phyloP scores from a whole-genome alignment of 306 rosid genomes.

The Citrullus amarus region DNA sequence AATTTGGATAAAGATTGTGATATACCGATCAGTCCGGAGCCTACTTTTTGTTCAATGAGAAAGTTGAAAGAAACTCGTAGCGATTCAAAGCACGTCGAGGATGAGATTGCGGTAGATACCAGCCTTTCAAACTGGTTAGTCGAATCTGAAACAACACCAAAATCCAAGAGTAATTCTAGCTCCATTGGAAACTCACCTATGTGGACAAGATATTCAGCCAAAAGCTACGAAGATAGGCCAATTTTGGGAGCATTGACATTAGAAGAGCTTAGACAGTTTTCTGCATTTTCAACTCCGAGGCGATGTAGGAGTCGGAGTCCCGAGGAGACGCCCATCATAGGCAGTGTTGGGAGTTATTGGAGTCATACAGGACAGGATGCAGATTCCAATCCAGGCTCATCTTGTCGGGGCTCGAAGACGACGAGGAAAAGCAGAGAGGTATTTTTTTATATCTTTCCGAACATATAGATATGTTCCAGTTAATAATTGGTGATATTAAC shows the following conservation, averaged over 20 bases:
- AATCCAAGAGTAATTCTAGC: conserved; percentile 14
- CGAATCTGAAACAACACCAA: conserved; percentile 38
- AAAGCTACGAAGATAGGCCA: conserved; percentile 38
- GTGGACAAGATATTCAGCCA: conserved; percentile 20
- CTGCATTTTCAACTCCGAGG: conserved; percentile 26
- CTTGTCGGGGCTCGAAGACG: conserved; percentile 5
- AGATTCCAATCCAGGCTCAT: conserved; percentile 24
- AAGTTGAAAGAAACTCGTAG: conserved; percentile 11
- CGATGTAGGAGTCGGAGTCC: conserved; percentile 33
- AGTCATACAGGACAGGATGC: conserved; percentile 35
- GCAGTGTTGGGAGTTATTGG: conserved; percentile 82
- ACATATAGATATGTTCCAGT: neutral
- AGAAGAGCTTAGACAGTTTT: conserved; percentile 35
- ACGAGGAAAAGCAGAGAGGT: conserved; percentile 18
- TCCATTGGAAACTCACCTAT: conserved; percentile 24
- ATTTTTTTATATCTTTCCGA: neutral
- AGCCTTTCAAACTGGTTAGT: conserved; percentile 86
- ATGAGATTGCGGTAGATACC: conserved; percentile 40
- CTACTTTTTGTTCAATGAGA: conserved; percentile 16
- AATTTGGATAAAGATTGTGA: conserved; percentile 12
- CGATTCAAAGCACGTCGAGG: conserved; percentile 8
- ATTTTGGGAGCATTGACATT: conserved; percentile 47
- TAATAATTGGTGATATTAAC: neutral
- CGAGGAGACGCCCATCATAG: conserved; percentile 38
- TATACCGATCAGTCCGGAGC: conserved; percentile 21